Evolutionary conservation across 2,329 filamentous ascomycete genomes (phyloP), one percentile per base, ranked within the genome.

Genomic region (Fusarium sp.): DNA sequence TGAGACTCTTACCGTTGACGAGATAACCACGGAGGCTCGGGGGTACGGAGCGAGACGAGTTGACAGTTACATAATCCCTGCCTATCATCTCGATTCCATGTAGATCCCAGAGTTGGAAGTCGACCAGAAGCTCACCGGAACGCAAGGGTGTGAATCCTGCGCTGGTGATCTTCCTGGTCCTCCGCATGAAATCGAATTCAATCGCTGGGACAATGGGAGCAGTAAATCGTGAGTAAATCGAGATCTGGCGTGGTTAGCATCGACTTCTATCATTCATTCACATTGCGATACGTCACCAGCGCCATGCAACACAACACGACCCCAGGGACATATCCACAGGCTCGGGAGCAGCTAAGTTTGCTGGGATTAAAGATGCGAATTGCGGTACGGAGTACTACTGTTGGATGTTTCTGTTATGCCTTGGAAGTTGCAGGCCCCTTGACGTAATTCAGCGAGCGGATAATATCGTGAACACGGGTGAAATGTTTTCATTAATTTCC

Each of bases 71-170:
- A 69, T 45, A 50, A 68, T 63, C 66, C 65, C 48, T 69, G 65
- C 49, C 23, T 51, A 51, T 69, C 66, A 68, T 68, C 66, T 68
- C 66, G 62, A 69, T 68, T 68, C 60, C 54, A 37, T 62, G 65
- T 57, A 61, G 61, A 68, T 69, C 65, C 33, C 56, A 56, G 40
- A 67, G 58, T 62, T 62, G 25, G 58, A 68, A 68, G 32, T 35
- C 14, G 22, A 57, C 61, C 56, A 68, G 66, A 68, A 68, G 62
- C 65, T 63, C 51, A 62, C 56, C 45, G 62, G 50, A 46, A 50
- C 41, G 39, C 66, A 68, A 67, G 66, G 66, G 30, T 67, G n/a
- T 23, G 20, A 41, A 55, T 62, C 56, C 61, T 54, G 45, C 47
- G 35, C 45, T 54, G 50, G 20, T 55, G 66, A 68, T 68, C 65